Evolutionary conservation across 306 rosid species (phyloP).

Genomic region (Begonia fuchsioides): DNA sequence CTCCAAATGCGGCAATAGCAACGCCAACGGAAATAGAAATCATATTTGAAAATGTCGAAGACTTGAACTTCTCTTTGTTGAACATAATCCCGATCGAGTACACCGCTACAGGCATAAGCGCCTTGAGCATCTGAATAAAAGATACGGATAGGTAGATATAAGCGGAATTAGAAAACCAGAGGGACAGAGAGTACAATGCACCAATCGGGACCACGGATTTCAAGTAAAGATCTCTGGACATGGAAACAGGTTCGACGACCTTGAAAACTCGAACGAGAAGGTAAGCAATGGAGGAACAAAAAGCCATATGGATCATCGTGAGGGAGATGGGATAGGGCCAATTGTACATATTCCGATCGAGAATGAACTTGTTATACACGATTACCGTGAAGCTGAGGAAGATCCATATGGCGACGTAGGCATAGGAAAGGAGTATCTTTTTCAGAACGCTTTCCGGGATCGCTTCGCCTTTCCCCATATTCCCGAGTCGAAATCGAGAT

Average conservation of each 20-base stretch:
- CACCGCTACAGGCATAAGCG: slow-evolving; percentile 91
- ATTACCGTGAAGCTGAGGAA: slow-evolving; percentile 87
- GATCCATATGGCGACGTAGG: no score
- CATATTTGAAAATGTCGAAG: slow-evolving; percentile 75
- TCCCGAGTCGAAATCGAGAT: slow-evolving; percentile 2
- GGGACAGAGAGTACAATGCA: slow-evolving; percentile 79
- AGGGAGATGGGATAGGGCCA: slow-evolving; percentile 97
- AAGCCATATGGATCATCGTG: no score
- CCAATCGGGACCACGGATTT: slow-evolving; percentile 92
- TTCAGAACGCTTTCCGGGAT: slow-evolving; percentile 60
- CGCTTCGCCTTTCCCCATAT: slow-evolving; percentile 47
- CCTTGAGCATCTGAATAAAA: slow-evolving; percentile 91
- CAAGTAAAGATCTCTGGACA: slow-evolving; percentile 72
- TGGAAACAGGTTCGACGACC: slow-evolving; percentile 73
- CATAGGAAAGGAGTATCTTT: no score
- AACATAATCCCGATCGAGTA: slow-evolving; percentile 58
- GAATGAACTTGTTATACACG: slow-evolving; percentile 91
- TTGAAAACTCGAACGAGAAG: slow-evolving; percentile 67
- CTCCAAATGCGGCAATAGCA: slow-evolving; percentile 76
- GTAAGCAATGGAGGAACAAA: slow-evolving; percentile 67
- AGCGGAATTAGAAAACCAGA: slow-evolving; percentile 89
- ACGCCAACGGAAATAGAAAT: slow-evolving; percentile 77
- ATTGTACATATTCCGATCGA: slow-evolving; percentile 82
- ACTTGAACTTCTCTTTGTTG: slow-evolving; percentile 54
- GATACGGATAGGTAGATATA: slow-evolving; percentile 95